Conservation (phyloP, 345 rosid genomes). For the Stellera chamaejasme region DNA sequence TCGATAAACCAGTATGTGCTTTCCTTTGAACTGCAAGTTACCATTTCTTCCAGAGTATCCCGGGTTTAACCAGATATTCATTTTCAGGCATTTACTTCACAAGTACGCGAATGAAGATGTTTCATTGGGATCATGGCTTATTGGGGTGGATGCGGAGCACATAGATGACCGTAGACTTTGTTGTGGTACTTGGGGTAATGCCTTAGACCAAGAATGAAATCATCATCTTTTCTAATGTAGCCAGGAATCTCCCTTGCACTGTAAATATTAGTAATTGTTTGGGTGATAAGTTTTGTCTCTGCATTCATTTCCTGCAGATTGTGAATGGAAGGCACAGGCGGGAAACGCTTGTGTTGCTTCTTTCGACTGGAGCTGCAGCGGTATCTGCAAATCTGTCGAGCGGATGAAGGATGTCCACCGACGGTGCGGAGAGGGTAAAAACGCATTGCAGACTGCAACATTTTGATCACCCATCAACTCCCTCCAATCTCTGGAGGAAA, state of each 20-base stretch:
- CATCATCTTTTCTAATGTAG: background rate
- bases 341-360: conserved; percentile 86
- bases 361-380: conserved; percentile 90
- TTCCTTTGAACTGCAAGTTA: background rate
- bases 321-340: conserved; percentile 95
- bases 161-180: conserved; percentile 95
- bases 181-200: conserved; percentile 94
- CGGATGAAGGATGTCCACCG: conserved; percentile 82
- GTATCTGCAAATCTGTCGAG: conserved; percentile 76
- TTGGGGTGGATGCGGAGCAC: conserved; percentile 92
- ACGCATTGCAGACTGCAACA: conserved; percentile 58
- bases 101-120: conserved; percentile 91
- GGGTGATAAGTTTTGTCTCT: background rate
- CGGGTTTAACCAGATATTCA: conserved; percentile 10
- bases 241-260: background rate
- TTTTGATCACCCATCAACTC: conserved; percentile 27
- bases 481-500: conserved; percentile 31
- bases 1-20: conserved; percentile 76
- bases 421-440: conserved; percentile 82
- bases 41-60: background rate
- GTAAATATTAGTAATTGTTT: background rate
- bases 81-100: conserved; percentile 73
- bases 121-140: conserved; percentile 93
- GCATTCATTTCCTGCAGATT: conserved; percentile 35
- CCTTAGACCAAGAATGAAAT: background rate